phyloP scores from a whole-genome alignment of 2,329 filamentous ascomycete genomes.

The Venturia pyrina region DNA sequence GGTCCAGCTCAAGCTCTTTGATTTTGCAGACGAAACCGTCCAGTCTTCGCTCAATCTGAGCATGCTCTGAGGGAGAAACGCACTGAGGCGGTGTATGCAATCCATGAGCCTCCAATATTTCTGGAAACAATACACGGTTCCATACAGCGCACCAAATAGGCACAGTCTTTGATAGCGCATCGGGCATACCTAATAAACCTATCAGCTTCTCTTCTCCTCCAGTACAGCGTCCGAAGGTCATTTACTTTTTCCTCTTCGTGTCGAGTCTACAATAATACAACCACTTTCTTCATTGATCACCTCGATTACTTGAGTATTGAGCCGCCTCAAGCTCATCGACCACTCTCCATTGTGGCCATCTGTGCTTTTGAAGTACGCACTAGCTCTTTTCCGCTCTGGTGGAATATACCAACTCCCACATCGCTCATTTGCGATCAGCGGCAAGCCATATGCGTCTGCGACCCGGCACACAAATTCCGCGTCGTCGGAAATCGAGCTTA shows the following conservation, averaged over 20 bases:
- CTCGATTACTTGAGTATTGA: conserved; percentile 74
- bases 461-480: conserved; percentile 62
- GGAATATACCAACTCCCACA: conserved; percentile 93
- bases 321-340: conserved; percentile 73
- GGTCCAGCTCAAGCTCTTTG: conserved; percentile 49
- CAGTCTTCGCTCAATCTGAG: conserved; percentile 63
- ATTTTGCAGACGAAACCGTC: conserved; percentile 43
- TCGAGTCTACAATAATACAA: conserved; percentile 86
- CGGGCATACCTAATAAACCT: conserved; percentile 60
- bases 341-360: conserved; percentile 88
- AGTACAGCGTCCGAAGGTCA: conserved; percentile 13
- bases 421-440: conserved; percentile 83
- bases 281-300: conserved; percentile 58
- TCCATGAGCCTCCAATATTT: conserved; percentile 34
- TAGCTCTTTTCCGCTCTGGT: conserved; percentile 53
- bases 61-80: conserved; percentile 64
- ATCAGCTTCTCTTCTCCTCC: conserved; percentile 2
- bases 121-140: conserved; percentile 68
- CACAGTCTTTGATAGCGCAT: conserved; percentile 86
- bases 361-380: conserved; percentile 95
- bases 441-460: conserved; percentile 46
- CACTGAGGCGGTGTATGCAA: conserved; percentile 64
- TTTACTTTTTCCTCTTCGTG: conserved; percentile 74
- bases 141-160: conserved; percentile 89
- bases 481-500: conserved; percentile 68